Conservation (phyloP, 2,329 filamentous ascomycete species). For the Amauroascus niger region DNA sequence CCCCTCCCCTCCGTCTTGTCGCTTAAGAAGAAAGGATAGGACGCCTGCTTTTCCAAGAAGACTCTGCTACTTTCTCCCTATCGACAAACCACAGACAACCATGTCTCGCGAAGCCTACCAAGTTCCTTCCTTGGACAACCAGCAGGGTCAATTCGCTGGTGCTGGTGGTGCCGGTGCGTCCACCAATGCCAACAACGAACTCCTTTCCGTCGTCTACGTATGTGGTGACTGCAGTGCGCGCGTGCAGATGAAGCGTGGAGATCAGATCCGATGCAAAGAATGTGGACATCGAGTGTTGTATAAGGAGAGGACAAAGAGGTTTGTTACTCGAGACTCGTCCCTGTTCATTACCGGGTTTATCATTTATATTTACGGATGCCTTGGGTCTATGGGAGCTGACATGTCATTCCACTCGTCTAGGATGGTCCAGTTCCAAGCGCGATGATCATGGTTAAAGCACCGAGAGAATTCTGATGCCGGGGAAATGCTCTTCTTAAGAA, state of each 20-base stretch:
- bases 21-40: no score
- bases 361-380: not conserved
- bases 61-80: no score
- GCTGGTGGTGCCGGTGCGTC: conserved; percentile 30
- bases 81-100: conserved; percentile 9
- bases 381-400: conserved; percentile 5
- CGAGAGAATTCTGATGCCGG: not conserved
- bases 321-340: conserved; percentile 30
- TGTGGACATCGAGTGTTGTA: conserved; percentile 94
- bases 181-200: conserved; percentile 34
- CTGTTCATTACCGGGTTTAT: not conserved
- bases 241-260: conserved; percentile 64
- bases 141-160: conserved; percentile 35
- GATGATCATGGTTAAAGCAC: conserved; percentile 43
- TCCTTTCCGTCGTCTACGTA: conserved; percentile 56
- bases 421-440: conserved; percentile 97
- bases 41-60: not conserved
- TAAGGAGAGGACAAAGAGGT: conserved; percentile 97
- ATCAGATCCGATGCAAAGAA: conserved; percentile 78
- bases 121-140: conserved; percentile 49
- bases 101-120: conserved; percentile 72
- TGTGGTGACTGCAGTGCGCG: conserved; percentile 80
- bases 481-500: not conserved
- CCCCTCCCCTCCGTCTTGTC: no score
- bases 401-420: conserved; percentile 39